Conservation (phyloP, 2,329 filamentous ascomycete genomes). For the Aspergillus puulaauensis region DNA sequence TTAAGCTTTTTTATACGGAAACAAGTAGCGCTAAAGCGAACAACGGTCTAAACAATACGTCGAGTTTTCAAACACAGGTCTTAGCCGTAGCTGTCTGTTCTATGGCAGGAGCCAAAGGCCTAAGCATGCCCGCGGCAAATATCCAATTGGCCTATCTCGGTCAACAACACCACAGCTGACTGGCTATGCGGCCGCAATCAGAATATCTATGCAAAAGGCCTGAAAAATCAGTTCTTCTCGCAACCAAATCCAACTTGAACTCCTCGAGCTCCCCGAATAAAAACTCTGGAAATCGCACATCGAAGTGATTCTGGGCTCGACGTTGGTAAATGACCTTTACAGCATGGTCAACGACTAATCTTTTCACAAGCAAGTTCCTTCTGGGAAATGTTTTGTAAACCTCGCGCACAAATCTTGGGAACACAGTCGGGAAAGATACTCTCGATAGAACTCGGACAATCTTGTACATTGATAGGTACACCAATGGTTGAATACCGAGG, state of each 20-base stretch:
- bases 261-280: neutral
- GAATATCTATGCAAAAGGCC: neutral
- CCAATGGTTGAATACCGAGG: neutral
- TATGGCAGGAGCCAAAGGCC: neutral
- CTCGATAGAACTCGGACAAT: neutral
- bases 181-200: neutral
- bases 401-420: slow-evolving; percentile 6
- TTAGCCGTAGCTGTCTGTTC: too few species aligned
- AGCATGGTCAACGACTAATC: neutral
- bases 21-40: neutral
- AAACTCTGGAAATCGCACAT: neutral
- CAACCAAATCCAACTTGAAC: neutral
- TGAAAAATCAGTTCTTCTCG: neutral
- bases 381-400: neutral
- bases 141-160: neutral
- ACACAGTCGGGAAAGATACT: slow-evolving; percentile 1
- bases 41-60: neutral
- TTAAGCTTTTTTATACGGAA: neutral
- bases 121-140: neutral
- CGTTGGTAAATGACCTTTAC: neutral
- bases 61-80: neutral
- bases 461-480: neutral
- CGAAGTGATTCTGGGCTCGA: neutral
- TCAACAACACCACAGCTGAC: neutral
- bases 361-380: neutral